phyloP scores from a whole-genome alignment of 1,284 basidiomycete species.

The Phenoliferia sp. region DNA sequence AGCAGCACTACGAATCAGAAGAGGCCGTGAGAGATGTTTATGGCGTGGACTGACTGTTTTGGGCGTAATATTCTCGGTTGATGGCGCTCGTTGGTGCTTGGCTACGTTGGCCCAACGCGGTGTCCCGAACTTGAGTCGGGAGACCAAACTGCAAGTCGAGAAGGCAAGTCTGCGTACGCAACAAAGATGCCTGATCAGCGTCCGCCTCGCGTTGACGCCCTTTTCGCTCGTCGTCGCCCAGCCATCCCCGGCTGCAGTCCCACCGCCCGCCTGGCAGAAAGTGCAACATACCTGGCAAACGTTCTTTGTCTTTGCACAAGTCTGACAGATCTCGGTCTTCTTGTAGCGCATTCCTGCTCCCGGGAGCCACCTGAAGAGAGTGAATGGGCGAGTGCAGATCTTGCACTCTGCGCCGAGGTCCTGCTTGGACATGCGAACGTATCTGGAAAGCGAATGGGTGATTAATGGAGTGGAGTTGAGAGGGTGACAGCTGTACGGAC shows the following conservation, averaged over 20 bases:
- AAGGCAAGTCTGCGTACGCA: slow-evolving; percentile 64
- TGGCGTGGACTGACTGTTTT: slow-evolving; percentile 60
- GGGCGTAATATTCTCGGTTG: slow-evolving; percentile 91
- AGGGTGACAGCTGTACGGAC: slow-evolving; percentile 48
- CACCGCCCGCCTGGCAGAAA: background rate
- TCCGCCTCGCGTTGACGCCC: background rate
- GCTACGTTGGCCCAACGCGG: slow-evolving; percentile 78
- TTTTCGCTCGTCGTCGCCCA: no score
- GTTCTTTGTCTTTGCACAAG: slow-evolving; percentile 97
- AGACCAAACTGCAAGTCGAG: slow-evolving; percentile 90
- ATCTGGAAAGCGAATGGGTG: background rate
- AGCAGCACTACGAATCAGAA: no score
- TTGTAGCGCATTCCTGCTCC: slow-evolving; percentile 88
- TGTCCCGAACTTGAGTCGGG: slow-evolving; percentile 95
- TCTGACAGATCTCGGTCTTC: slow-evolving; percentile 97
- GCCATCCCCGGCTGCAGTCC: background rate
- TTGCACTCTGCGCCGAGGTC: slow-evolving; percentile 92
- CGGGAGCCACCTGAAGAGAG: slow-evolving; percentile 97
- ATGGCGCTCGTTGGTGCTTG: slow-evolving; percentile 86
- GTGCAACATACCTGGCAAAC: slow-evolving; percentile 67
- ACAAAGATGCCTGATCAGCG: background rate
- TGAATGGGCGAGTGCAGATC: slow-evolving; percentile 68
- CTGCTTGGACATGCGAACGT: slow-evolving; percentile 60
- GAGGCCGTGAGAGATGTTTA: no score
- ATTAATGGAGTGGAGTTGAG: slow-evolving; percentile 4